These are phyloP conservation scores for Geotrichum cucujoidarum DNA, from an alignment of 1,139 yeast genomes.

Conservation along the genomic window DNA sequence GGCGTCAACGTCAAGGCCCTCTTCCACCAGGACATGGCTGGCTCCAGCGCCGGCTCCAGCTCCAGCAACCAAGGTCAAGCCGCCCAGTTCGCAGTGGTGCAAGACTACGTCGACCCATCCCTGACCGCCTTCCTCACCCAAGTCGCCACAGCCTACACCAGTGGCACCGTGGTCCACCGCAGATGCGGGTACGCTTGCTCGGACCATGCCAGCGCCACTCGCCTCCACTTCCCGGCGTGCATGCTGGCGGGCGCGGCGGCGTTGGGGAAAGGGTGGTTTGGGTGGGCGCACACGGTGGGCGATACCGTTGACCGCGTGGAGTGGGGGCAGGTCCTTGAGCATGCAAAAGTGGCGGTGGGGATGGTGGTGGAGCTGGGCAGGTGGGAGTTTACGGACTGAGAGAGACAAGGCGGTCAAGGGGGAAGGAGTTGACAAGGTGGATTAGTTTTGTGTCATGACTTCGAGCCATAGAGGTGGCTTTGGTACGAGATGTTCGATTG, in stretches of 20 bases:
- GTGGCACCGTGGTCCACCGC: conserved; percentile 66
- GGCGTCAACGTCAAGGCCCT: conserved; percentile 58
- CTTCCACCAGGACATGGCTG: conserved; percentile 97
- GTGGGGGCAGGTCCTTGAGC: conserved; percentile 72
- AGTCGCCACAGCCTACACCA: not conserved
- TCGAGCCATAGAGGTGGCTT: no score
- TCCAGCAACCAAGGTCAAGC: conserved; percentile 64
- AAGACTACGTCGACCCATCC: conserved; percentile 63
- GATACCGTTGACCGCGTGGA: conserved; percentile 81
- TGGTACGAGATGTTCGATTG: no score
- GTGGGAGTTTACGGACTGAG: not conserved
- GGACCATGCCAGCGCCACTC: conserved; percentile 83
- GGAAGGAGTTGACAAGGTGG: no score
- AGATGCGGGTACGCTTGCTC: conserved; percentile 90
- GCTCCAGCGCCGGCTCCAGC: conserved; percentile 52
- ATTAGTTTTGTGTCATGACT: not conserved
- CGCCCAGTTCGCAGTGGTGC: conserved; percentile 66
- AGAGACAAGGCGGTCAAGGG: no score
- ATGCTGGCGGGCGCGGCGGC: conserved; percentile 73
- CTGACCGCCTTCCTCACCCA: conserved; percentile 50
- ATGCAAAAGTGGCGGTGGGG: conserved; percentile 67
- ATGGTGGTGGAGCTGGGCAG: conserved; percentile 57
- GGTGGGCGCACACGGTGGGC: conserved; percentile 66
- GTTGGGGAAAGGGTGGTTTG: conserved; percentile 55
- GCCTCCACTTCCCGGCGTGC: conserved; percentile 77